Base-by-base conservation (phyloP, 495 filamentous ascomycete genomes). In the Tuber borchii region DNA sequence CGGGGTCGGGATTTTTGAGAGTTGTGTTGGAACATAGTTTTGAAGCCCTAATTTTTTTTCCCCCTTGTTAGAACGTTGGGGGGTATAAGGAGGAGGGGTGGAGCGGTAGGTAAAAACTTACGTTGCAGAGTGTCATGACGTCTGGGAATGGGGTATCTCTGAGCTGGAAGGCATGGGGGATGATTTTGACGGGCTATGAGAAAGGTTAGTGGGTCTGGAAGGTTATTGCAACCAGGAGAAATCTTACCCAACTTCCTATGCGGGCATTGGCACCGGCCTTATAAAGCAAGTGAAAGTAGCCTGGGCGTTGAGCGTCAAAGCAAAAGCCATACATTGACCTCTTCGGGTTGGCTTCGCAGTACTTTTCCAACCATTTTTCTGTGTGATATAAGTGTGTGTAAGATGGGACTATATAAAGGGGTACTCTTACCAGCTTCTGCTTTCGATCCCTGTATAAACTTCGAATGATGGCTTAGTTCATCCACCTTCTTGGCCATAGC, bases 401-500 rank as follows among this genome's bases (percentile, higher is more conserved):
- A 73, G 42, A 74, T 44, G 71, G 69, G 43, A 61, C 68, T 73
- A 51, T 76, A 72, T 69, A 3, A 40, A 40, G 69, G 8, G 56
- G 40, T 73, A 72, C 74, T 85, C 91, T 85, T 91, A 97, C 95
- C 95, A 75, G 93, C 92, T 79, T 96, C 92, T 43, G 89, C 86
- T 83, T 91, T 91, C 81, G 88, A 94, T 61, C 90, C 90, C 69
- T 89, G 88, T 82, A 95, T 92, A 84, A 91, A 98, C 84, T 97
- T 96, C 79, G 97, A 94, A 85, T 82, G 97, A 89, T 77, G 91
- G 86, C 88, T 93, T 87, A 99, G 91, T 86, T 99, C 95, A 72
- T 97, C 95, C 12, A 97, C 94, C 86, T 99, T 99, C 86, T 91
- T 93, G 43, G 93, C 93, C 95, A 97, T 97, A 46, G 94, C 92